These are phyloP conservation scores for Hemisphaericaspora nanyangensis DNA, from an alignment of 805 yeast species.

Conservation along the genomic window DNA sequence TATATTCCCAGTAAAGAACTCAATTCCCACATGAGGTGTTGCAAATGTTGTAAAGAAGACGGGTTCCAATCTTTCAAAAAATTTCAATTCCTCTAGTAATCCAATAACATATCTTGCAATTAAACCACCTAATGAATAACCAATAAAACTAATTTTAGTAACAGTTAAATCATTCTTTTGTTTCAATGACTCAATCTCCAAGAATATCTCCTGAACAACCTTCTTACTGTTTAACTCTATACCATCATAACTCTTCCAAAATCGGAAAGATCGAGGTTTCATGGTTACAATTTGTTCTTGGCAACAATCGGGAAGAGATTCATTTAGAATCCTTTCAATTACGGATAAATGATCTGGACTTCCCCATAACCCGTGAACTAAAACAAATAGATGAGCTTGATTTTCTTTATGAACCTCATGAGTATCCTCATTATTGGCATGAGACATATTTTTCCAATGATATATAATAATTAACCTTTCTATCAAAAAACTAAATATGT, in stretches of 20 bases:
- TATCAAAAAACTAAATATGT: too few relatives aligned
- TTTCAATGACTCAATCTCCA: constrained; percentile 37
- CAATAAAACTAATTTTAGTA: constrained; percentile 69
- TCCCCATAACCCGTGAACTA: constrained; percentile 44
- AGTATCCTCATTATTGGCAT: too few relatives aligned
- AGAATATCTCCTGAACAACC: constrained; percentile 34
- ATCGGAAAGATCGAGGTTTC: constrained; percentile 37
- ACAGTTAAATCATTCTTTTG: constrained; percentile 35
- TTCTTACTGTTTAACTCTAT: constrained; percentile 31
- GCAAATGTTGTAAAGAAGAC: constrained; percentile 40
- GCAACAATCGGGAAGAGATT: constrained; percentile 18
- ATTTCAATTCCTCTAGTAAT: constrained; percentile 26
- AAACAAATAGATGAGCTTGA: constrained; percentile 37
- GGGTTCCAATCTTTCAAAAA: constrained; percentile 34
- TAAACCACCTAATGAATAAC: constrained; percentile 89
- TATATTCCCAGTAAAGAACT: constrained; percentile 28
- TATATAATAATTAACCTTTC: too few relatives aligned
- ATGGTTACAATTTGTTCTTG: constrained; percentile 29
- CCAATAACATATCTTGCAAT: constrained; percentile 82
- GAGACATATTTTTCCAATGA: too few relatives aligned
- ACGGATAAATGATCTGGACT: constrained; percentile 39
- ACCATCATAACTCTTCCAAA: constrained; percentile 45
- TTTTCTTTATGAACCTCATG: neutral
- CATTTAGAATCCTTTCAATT: constrained; percentile 28
- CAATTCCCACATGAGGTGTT: constrained; percentile 43